Percentiles rank a stretch among this genome's conserved stretches.
Evolutionary conservation across 306 rosid species (phyloP).

Genomic region (apple (Malus domestica)): ASM211411v1 NC_041801.1:7415501-7416000

Average conservation of each 20-base stretch:
- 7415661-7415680: neutral
- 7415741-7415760: neutral
- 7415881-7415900: constrained; percentile 19
- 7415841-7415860: constrained; percentile 28
- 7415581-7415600: no score
- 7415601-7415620: constrained; percentile 4
- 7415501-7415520: no score
- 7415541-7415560: no score
- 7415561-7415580: no score
- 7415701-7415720: constrained; percentile 2
- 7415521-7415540: no score
- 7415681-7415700: constrained; percentile 18
- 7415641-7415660: constrained; percentile 1
- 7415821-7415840: constrained; percentile 22
- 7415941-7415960: constrained; percentile 15
- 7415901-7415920: constrained; percentile 34
- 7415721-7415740: constrained; percentile 24
- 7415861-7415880: constrained; percentile 25
- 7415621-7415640: constrained; percentile 23
- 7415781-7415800: constrained; percentile 1
- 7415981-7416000: constrained; percentile 21
- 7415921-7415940: constrained; percentile 32
- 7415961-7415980: neutral
- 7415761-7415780: constrained; percentile 1
- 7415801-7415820: constrained; percentile 21